Conservation (phyloP, 2,329 filamentous ascomycete species). For the Diaporthe velutina region DNA sequence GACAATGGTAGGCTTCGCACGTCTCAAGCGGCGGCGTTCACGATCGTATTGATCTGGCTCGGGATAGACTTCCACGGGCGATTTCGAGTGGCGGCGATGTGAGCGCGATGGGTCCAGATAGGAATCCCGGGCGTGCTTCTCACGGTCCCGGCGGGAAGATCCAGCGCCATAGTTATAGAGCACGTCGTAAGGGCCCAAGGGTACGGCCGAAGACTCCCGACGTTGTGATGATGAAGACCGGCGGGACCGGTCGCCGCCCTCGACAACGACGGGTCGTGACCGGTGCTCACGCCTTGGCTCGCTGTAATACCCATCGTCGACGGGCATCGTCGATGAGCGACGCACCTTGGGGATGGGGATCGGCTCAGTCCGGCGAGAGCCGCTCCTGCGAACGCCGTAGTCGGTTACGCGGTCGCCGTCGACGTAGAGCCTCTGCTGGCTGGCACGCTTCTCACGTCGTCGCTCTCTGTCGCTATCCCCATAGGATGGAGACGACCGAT, state of each 20-base stretch:
- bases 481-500: slow-evolving; percentile 29
- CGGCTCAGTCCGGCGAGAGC: slow-evolving; percentile 30
- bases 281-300: slow-evolving; percentile 31
- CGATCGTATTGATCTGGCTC: slow-evolving; percentile 22
- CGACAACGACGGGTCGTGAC: slow-evolving; percentile 26
- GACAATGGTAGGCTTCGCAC: slow-evolving; percentile 29
- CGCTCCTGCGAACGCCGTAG: slow-evolving; percentile 36
- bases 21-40: slow-evolving; percentile 35
- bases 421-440: slow-evolving; percentile 37
- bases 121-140: slow-evolving; percentile 16
- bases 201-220: slow-evolving; percentile 34
- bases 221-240: slow-evolving; percentile 34
- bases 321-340: slow-evolving; percentile 36
- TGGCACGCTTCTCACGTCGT: slow-evolving; percentile 34
- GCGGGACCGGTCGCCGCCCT: slow-evolving; percentile 33
- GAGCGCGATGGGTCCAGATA: slow-evolving; percentile 28
- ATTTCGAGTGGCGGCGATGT: slow-evolving; percentile 33
- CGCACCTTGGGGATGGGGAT: slow-evolving; percentile 38
- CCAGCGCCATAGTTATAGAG: slow-evolving; percentile 32
- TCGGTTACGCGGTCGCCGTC: slow-evolving; percentile 38
- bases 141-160: slow-evolving; percentile 29
- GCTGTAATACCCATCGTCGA: slow-evolving; percentile 36
- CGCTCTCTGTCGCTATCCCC: slow-evolving; percentile 31
- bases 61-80: slow-evolving; percentile 26
- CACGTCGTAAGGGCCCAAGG: slow-evolving; percentile 37